Evolutionary conservation across 2,329 filamentous ascomycete genomes (phyloP), one percentile per base, ranked within the genome.

Genomic region (Bimuria novae-zelandiae): DNA sequence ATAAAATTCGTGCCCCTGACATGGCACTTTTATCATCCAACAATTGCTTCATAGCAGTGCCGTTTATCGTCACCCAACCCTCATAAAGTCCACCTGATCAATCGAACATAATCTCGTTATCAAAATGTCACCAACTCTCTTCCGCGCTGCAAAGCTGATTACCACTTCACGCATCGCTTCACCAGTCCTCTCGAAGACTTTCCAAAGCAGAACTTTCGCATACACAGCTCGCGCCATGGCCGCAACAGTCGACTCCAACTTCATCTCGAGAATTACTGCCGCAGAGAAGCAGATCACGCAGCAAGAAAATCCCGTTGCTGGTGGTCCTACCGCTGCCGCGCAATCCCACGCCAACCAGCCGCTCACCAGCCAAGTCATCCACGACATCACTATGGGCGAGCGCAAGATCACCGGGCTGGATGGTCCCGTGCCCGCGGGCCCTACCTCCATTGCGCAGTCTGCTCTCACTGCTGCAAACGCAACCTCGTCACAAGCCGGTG

Each of bases 311-410:
- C 75, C 76, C 7, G 64, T 71, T 1, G 62, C 65, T 46, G 70
- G 69, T 6, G 76, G 76, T 1, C 76, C 76, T 0, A 78, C 75
- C 0, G 75, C 76, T 3, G 66, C 69, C 41, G 76, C 76, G 0
- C 76, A 79, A 59, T 69, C 68, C 35, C 75, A 78, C 49, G 61
- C 50, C 17, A 63, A 63, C 39, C 54, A 65, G 27, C 47, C 57
- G 30, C 70, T 78, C 41, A 73, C 65, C 14, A 49, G 64, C 2
- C 47, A 72, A 51, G 67, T 68, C 39, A 59, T 78, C 1, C 70
- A 73, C 52, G 74, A 76, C 52, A 77, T 78, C 55, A 76, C 73
- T 7, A 66, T 70, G 36, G 76, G 72, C 10, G 75, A 78, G 65
- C 74, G 73, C 51, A 63, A 58, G n/a, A 64, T 78, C 25, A 76